phyloP scores from a whole-genome alignment of 2,329 filamentous ascomycete species.

The Fusarium incarnatum region DNA sequence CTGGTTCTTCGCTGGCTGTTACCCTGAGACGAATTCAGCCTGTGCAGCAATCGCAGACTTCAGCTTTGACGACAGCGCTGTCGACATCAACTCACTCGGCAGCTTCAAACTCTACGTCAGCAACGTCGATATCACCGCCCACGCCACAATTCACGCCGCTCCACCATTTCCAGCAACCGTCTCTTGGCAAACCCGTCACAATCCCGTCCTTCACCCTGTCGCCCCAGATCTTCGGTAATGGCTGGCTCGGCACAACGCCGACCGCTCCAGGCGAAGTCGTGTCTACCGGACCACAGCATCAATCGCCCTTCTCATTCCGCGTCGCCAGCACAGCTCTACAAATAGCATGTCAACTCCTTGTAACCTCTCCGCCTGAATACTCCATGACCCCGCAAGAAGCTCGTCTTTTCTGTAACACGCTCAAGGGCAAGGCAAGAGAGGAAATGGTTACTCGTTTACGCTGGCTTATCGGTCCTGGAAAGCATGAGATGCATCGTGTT shows the following conservation, averaged over 20 bases:
- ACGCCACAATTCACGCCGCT: slow-evolving; percentile 4
- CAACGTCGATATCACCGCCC: slow-evolving; percentile 4
- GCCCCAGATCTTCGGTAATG: slow-evolving; percentile 43
- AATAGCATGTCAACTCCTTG: slow-evolving; percentile 40
- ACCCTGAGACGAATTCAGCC: slow-evolving; percentile 8
- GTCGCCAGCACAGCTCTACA: slow-evolving; percentile 34
- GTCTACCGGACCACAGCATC: slow-evolving; percentile 1
- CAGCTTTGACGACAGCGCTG: neutral
- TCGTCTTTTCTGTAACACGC: slow-evolving; percentile 36
- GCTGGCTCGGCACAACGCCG: slow-evolving; percentile 38
- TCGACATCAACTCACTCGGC: neutral
- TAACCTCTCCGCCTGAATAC: slow-evolving; percentile 14
- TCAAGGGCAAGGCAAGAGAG: slow-evolving; percentile 33
- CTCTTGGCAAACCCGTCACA: slow-evolving; percentile 12
- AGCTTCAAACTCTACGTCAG: neutral
- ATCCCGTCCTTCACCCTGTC: slow-evolving; percentile 21
- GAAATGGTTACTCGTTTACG: slow-evolving; percentile 43
- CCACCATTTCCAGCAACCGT: slow-evolving; percentile 11
- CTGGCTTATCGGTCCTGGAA: slow-evolving; percentile 42
- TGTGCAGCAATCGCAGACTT: slow-evolving; percentile 1
- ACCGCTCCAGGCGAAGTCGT: slow-evolving; percentile 18
- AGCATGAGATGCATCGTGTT: slow-evolving; percentile 41
- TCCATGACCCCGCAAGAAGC: slow-evolving; percentile 14
- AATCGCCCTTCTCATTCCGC: slow-evolving; percentile 40
- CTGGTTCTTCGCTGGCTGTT: slow-evolving; percentile 11